Conservation (phyloP, 2,329 filamentous ascomycete genomes). For the Ophiostoma ulmi region DNA sequence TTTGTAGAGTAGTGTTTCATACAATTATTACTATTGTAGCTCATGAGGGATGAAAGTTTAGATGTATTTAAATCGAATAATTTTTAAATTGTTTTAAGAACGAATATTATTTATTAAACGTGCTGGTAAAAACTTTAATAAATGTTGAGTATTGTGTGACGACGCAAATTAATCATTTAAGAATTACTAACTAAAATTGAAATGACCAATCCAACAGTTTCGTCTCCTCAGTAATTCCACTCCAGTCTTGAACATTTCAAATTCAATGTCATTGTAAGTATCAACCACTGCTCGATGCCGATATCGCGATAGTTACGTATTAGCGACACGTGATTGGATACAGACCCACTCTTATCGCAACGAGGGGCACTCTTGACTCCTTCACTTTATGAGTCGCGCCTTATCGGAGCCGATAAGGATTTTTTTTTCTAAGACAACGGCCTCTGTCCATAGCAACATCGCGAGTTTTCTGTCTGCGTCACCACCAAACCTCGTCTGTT, state of each 20-base stretch:
- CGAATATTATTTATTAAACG: too few relatives aligned
- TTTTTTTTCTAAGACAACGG: conserved; percentile 12
- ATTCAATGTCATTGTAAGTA: not conserved
- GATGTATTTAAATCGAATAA: too few relatives aligned
- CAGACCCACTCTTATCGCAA: conserved; percentile 1
- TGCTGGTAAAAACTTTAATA: too few relatives aligned
- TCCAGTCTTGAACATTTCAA: not conserved
- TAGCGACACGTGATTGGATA: not conserved
- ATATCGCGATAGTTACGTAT: not conserved
- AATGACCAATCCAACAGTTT: not conserved
- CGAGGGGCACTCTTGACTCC: conserved; percentile 5
- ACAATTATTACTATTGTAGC: too few relatives aligned
- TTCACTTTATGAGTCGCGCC: not conserved
- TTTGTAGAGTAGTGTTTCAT: too few relatives aligned
- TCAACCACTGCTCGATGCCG: not conserved
- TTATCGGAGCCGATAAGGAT: conserved; percentile 17
- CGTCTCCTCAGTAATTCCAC: not conserved
- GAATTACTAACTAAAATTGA: not conserved
- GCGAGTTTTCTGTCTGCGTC: conserved; percentile 12
- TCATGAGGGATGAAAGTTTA: too few relatives aligned
- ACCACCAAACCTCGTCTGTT: conserved; percentile 10
- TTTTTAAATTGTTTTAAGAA: too few relatives aligned
- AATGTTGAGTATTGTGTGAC: too few relatives aligned
- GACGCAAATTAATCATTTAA: too few relatives aligned
- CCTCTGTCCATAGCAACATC: not conserved